Percentiles rank a stretch among this genome's conserved stretches.
Conservation (phyloP, 2,329 filamentous ascomycete species). For the Colletotrichum phormii region DNA sequence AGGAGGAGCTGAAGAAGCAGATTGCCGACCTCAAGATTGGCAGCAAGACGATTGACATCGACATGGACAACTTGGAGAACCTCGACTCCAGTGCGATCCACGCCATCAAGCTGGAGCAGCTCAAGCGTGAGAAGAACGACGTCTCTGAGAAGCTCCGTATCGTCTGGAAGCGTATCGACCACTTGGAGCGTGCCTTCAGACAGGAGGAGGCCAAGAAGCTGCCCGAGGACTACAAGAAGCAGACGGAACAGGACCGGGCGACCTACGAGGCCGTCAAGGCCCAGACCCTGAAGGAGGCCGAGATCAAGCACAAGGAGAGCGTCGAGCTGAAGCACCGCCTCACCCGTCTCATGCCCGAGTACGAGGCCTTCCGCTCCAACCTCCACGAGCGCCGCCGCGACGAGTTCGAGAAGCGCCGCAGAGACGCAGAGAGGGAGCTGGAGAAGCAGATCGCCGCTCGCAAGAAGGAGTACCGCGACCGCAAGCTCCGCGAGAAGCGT, state of each 20-base stretch:
- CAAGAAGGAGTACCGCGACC: slow-evolving; percentile 89
- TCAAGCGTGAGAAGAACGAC: slow-evolving; percentile 98
- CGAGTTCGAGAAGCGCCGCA: slow-evolving; percentile 95
- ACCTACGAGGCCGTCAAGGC: slow-evolving; percentile 84
- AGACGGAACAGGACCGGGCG: slow-evolving; percentile 81
- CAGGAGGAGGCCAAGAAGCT: slow-evolving; percentile 96
- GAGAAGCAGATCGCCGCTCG: slow-evolving; percentile 91
- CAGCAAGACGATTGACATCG: slow-evolving; percentile 80
- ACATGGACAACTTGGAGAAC: slow-evolving; percentile 83
- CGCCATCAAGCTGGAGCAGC: slow-evolving; percentile 92
- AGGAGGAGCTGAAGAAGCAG: slow-evolving; percentile 94
- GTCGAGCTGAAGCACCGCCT: slow-evolving; percentile 95
- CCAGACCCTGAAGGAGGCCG: slow-evolving; percentile 82
- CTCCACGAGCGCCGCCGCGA: slow-evolving; percentile 90
- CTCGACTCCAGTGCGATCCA: slow-evolving; percentile 92
- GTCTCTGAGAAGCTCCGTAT: slow-evolving; percentile 91
- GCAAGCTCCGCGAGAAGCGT: slow-evolving; percentile 82
- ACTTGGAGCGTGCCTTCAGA: slow-evolving; percentile 95
- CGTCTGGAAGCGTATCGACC: slow-evolving; percentile 95
- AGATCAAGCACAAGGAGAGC: slow-evolving; percentile 91
- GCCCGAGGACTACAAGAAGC: slow-evolving; percentile 83
- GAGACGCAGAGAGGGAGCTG: slow-evolving; percentile 90
- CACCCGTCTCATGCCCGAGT: slow-evolving; percentile 83
- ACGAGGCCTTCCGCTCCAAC: slow-evolving; percentile 84
- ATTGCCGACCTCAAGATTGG: slow-evolving; percentile 91